These are phyloP conservation scores for Leccinellum albellum DNA, from an alignment of 768 basidiomycete species.

Conservation along the genomic window DNA sequence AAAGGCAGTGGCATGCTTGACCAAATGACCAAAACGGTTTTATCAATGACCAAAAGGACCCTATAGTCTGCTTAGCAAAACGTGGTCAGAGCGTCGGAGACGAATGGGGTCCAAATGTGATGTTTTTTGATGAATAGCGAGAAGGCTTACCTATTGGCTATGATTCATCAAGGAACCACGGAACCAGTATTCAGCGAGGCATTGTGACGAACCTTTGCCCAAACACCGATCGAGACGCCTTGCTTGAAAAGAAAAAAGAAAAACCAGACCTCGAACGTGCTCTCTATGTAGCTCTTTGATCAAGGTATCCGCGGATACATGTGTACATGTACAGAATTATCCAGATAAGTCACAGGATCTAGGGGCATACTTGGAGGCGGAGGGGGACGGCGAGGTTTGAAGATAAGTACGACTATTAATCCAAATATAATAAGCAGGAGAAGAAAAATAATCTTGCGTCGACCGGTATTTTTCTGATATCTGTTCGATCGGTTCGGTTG, in stretches of 20 bases:
- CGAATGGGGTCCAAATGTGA: slow-evolving; percentile 2
- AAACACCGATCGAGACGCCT: slow-evolving; percentile 1
- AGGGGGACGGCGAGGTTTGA: slow-evolving; percentile 74
- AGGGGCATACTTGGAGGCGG: slow-evolving; percentile 27
- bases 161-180: slow-evolving; percentile 4
- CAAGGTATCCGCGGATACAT: slow-evolving; percentile 33
- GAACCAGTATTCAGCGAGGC: background rate
- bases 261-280: slow-evolving; percentile 8
- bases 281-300: slow-evolving; percentile 18
- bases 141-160: slow-evolving; percentile 13
- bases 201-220: slow-evolving; percentile 19
- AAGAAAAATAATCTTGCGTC: slow-evolving; percentile 90
- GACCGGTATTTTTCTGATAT: slow-evolving; percentile 92
- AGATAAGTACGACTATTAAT: slow-evolving; percentile 81
- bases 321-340: slow-evolving; percentile 30
- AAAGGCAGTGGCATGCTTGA: slow-evolving; percentile 1
- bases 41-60: slow-evolving; percentile 19
- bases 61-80: slow-evolving; percentile 2
- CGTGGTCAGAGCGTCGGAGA: slow-evolving; percentile 8
- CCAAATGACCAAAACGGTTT: slow-evolving; percentile 11
- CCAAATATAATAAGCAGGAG: slow-evolving; percentile 87
- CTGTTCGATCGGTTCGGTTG: slow-evolving; percentile 35
- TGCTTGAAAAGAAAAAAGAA: slow-evolving; percentile 1
- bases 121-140: background rate
- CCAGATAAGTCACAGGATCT: slow-evolving; percentile 24